Percentiles rank a stretch among this genome's conserved stretches.
Evolutionary conservation across 2,329 filamentous ascomycete genomes (phyloP).

Genomic region (Chaetomium globosum): DNA sequence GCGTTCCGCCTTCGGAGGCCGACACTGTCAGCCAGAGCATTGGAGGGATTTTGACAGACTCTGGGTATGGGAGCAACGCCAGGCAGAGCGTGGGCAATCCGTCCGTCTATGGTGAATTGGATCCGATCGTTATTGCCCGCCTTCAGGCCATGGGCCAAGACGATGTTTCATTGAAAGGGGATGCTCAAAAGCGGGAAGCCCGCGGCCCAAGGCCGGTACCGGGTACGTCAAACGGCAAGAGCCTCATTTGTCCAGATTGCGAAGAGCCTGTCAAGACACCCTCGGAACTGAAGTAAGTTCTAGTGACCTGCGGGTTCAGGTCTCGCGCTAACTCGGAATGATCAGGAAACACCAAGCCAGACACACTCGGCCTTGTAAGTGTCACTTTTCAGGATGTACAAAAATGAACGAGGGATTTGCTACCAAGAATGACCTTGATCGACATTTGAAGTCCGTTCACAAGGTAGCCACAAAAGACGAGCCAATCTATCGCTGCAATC

Average conservation of each 20-base stretch:
- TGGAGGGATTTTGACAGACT: conserved; percentile 35
- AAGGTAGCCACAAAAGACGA: conserved; percentile 44
- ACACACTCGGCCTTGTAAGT: conserved; percentile 69
- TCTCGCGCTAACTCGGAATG: conserved; percentile 33
- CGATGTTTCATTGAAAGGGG: conserved; percentile 15
- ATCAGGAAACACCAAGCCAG: conserved; percentile 73
- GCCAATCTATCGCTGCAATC: conserved; percentile 63
- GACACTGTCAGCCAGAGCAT: conserved; percentile 25
- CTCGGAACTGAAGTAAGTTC: conserved; percentile 58
- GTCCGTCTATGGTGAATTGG: conserved; percentile 50
- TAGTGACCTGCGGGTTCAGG: not conserved
- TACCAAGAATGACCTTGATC: conserved; percentile 77
- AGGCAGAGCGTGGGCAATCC: conserved; percentile 49
- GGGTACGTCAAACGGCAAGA: conserved; percentile 14
- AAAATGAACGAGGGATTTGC: conserved; percentile 67
- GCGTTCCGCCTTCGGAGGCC: conserved; percentile 25
- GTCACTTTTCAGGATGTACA: conserved; percentile 59
- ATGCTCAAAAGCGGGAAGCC: conserved; percentile 7
- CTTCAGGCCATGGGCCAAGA: conserved; percentile 27
- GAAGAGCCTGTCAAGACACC: conserved; percentile 50
- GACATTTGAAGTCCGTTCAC: conserved; percentile 77
- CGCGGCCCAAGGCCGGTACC: conserved; percentile 21
- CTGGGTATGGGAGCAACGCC: conserved; percentile 40
- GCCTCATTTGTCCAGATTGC: conserved; percentile 42
- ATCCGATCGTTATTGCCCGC: conserved; percentile 44